Evolutionary conservation across 306 rosid species (phyloP), one percentile per base, ranked within the genome.

Genomic region (Vigna angularis): DNA sequence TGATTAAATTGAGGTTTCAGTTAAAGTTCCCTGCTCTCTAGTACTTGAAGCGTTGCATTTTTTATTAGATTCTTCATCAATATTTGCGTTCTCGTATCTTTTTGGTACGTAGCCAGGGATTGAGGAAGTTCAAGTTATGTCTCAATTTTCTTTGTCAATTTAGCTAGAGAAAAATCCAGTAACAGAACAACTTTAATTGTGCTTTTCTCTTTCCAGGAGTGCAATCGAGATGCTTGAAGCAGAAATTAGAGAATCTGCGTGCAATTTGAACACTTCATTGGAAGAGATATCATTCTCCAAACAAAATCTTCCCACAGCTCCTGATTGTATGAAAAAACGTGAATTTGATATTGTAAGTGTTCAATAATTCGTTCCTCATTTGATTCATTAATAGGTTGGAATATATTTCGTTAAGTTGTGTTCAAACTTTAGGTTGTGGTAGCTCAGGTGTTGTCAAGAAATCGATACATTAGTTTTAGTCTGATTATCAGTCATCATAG

Each of bases 211-310:
- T 70, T 80, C 85, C 96, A 95, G 99, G 89, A 88, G 92, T 62
- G 98, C 96, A 47, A 86, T 91, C 62, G 99, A 95, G 59, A 78
- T 89, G 83, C 84, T 92, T 70, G 98, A 95, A 83, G 89, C 79
- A 11, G 99, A 91, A 76, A 70, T 85, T 24, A 87, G 83, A 87
- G 90, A 90, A 42, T 83, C 92, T 72, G 20, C 82, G 22, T 34
- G 82, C 58, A 48, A 70, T 69, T 70, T 81, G 52, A 76, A 82
- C 76, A 55, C 34, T 5, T 74, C 82, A 63, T 59, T 76, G 70
- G 89, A 47, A 73, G 90, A 78, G 83, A 84, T 67, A 42, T 50
- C 84, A 58, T 79, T 80, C 18, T 30, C 78, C n/a, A 79, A 81
- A 65, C 90, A 85, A 28, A 86, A 64, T 56, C 70, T 45, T 7